Percentiles rank a stretch among this genome's conserved stretches.
Evolutionary conservation across 106 monocot species (phyloP).

Genomic region (Vanilla planifolia): DNA sequence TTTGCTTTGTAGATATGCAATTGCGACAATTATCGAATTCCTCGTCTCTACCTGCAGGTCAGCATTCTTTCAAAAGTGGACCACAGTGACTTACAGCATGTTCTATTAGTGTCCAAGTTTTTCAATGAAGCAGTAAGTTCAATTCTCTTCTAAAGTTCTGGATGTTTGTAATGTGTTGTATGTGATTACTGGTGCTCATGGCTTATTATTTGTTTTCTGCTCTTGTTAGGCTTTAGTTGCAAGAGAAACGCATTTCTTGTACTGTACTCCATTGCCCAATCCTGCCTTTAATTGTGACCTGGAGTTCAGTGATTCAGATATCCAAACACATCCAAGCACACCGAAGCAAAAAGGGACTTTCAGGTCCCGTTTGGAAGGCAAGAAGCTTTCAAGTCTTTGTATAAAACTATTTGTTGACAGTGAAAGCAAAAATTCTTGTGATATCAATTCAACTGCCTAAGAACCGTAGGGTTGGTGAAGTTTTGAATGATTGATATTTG

Average conservation of each 20-base stretch:
- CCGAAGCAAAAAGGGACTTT: neutral
- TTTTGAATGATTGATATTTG: neutral
- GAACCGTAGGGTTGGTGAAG: neutral
- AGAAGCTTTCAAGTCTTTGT: constrained; percentile 1
- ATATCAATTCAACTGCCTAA: too few species aligned
- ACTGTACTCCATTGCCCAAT: neutral
- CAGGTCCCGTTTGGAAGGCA: neutral
- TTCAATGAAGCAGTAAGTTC: constrained; percentile 2
- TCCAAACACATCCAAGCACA: neutral
- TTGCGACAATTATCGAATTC: neutral
- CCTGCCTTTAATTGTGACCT: neutral
- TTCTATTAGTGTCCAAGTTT: constrained; percentile 1
- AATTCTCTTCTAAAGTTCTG: too few species aligned
- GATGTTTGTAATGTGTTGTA: neutral
- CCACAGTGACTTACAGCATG: constrained; percentile 1
- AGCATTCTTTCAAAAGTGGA: neutral
- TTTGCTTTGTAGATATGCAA: neutral
- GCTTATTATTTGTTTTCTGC: neutral
- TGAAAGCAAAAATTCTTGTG: neutral
- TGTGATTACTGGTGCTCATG: neutral
- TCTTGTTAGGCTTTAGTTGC: neutral
- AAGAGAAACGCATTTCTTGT: constrained; percentile 2
- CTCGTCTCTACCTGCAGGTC: neutral
- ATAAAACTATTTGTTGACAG: neutral
- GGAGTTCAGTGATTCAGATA: neutral